Conservation (phyloP, 768 basidiomycete genomes). For the Naganishia vishniacii region DNA sequence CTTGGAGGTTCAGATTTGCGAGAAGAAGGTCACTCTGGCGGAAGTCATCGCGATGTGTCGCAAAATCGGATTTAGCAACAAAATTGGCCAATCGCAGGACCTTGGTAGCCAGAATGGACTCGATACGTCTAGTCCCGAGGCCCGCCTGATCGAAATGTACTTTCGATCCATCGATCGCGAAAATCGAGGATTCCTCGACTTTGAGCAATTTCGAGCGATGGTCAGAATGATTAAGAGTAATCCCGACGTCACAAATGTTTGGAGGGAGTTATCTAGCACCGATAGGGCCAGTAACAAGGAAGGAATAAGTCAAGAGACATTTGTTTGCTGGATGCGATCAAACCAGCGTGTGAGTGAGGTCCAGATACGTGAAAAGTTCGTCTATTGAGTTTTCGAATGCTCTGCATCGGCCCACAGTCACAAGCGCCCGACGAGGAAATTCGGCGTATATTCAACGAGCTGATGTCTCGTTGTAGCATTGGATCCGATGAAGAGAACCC, state of each 20-base stretch:
- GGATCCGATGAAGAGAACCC: background rate
- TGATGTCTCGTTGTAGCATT: background rate
- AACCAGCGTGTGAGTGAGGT: background rate
- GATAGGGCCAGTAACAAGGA: background rate
- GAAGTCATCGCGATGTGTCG: constrained; percentile 68
- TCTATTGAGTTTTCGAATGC: background rate
- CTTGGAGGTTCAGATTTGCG: background rate
- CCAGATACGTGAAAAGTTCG: too few species aligned
- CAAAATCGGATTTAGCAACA: constrained; percentile 50
- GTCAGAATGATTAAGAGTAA: constrained; percentile 18
- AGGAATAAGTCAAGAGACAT: background rate
- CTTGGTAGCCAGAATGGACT: constrained; percentile 41
- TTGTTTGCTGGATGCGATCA: background rate
- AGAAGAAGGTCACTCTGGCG: constrained; percentile 44
- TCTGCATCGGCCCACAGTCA: background rate
- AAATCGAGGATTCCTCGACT: constrained; percentile 13
- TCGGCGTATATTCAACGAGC: background rate
- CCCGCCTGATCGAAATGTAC: constrained; percentile 6
- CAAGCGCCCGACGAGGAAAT: constrained; percentile 5
- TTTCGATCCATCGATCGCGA: constrained; percentile 11
- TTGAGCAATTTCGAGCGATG: constrained; percentile 20
- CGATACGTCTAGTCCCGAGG: background rate
- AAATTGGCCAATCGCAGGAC: constrained; percentile 54
- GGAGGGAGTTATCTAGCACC: background rate
- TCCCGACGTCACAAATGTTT: constrained; percentile 9